Conservation (phyloP, 2,329 filamentous ascomycete species). For the Sporothrix variecibatus region DNA sequence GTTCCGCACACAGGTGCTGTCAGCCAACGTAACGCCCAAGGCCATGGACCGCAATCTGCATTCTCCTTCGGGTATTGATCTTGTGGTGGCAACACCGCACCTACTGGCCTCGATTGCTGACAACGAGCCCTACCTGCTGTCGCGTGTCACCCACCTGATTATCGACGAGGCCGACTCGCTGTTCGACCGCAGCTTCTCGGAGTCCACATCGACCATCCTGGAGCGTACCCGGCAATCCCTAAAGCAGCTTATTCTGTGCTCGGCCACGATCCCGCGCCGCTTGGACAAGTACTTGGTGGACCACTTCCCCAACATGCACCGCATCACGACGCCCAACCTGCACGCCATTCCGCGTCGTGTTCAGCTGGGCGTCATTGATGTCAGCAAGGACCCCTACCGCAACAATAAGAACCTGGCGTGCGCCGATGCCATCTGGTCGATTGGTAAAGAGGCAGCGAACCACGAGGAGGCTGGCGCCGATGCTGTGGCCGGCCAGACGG, state of each 20-base stretch:
- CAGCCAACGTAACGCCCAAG: constrained; percentile 71
- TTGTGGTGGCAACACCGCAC: constrained; percentile 86
- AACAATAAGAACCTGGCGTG: constrained; percentile 93
- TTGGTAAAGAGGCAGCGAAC: constrained; percentile 71
- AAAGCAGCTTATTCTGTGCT: constrained; percentile 87
- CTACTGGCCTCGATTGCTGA: constrained; percentile 85
- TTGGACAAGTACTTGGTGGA: constrained; percentile 82
- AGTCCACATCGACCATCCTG: constrained; percentile 78
- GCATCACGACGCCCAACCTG: constrained; percentile 91
- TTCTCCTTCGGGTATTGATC: constrained; percentile 75
- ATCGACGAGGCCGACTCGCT: constrained; percentile 96
- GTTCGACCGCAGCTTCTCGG: constrained; percentile 87
- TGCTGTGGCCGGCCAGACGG: constrained; percentile 55
- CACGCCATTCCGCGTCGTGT: constrained; percentile 95
- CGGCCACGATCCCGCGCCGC: constrained; percentile 88
- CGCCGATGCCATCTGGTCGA: constrained; percentile 91
- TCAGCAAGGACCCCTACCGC: constrained; percentile 87
- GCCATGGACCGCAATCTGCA: constrained; percentile 86
- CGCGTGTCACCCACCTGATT: constrained; percentile 84
- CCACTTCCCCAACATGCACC: constrained; percentile 78
- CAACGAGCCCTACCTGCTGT: constrained; percentile 86
- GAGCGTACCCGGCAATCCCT: constrained; percentile 79
- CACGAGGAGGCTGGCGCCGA: constrained; percentile 49
- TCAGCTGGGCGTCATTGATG: constrained; percentile 89
- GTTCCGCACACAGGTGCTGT: constrained; percentile 81